Evolutionary conservation across 192 early-diverging fungal species (phyloP).

Genomic region (Glomus cerebriforme): DNA sequence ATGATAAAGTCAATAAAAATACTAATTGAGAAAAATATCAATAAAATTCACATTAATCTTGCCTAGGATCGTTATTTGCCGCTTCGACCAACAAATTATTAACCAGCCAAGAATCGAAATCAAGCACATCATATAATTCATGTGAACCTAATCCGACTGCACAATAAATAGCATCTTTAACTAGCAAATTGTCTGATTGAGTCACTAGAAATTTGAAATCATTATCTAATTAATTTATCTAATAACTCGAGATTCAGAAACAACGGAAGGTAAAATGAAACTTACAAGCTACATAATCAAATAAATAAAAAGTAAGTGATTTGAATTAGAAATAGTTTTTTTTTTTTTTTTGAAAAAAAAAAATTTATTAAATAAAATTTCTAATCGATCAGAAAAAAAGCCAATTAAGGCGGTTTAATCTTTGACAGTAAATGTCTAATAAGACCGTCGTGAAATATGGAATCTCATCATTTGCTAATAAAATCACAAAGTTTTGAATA

Average conservation of each 20-base stretch:
- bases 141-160: constrained; percentile 80
- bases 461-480: neutral
- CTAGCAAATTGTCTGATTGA: constrained; percentile 53
- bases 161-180: constrained; percentile 80
- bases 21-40: neutral
- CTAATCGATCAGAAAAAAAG: neutral
- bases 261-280: too few species aligned
- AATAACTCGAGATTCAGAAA: too few species aligned
- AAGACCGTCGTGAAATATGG: constrained; percentile 29
- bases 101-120: constrained; percentile 79
- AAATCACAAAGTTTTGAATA: neutral
- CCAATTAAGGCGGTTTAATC: neutral
- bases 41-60: constrained; percentile 4
- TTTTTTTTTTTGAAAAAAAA: too few species aligned
- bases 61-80: constrained; percentile 53
- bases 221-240: neutral
- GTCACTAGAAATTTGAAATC: constrained; percentile 36
- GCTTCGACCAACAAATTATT: constrained; percentile 62
- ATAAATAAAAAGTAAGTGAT: too few species aligned
- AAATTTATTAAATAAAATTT: neutral
- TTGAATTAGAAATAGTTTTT: too few species aligned
- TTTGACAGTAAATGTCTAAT: constrained; percentile 31
- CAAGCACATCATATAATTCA: constrained; percentile 77
- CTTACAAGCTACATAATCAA: too few species aligned
- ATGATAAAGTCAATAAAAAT: neutral